A percentile compares a stretch with the other conserved stretches of the same genome.
Conservation (phyloP, 2,329 filamentous ascomycete genomes). For the Diaporthe sp. region DNA sequence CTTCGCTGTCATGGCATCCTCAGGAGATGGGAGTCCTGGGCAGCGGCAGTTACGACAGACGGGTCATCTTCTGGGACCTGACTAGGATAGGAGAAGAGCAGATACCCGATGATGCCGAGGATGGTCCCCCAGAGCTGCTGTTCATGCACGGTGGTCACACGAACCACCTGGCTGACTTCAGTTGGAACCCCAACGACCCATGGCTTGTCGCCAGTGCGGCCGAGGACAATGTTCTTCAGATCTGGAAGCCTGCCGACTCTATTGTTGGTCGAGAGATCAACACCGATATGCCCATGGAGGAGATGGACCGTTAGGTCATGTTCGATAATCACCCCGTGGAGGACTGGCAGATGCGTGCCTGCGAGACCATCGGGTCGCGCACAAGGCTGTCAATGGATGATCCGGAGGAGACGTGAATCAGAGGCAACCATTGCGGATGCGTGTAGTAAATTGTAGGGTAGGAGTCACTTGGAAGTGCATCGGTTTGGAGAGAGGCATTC, state of each 20-base stretch:
- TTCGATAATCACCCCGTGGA: background rate
- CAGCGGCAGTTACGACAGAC: conserved; percentile 91
- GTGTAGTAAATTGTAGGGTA: background rate
- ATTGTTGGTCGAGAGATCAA: conserved; percentile 82
- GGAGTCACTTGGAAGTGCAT: background rate
- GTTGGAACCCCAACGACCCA: conserved; percentile 96
- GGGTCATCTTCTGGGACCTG: conserved; percentile 97
- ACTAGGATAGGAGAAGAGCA: conserved; percentile 94
- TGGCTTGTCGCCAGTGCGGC: conserved; percentile 97
- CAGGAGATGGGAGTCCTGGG: conserved; percentile 89
- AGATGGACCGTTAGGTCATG: conserved; percentile 73
- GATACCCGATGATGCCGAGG: conserved; percentile 92
- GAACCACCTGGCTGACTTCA: conserved; percentile 96
- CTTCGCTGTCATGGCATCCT: conserved; percentile 95
- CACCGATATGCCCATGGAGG: conserved; percentile 81
- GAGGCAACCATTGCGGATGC: background rate
- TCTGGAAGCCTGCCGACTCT: conserved; percentile 89
- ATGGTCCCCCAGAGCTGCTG: conserved; percentile 94
- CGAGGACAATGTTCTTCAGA: conserved; percentile 96
- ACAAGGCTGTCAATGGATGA: background rate
- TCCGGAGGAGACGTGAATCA: background rate
- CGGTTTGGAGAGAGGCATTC: background rate
- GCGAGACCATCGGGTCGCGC: background rate
- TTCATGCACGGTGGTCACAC: conserved; percentile 99
- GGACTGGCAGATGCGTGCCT: background rate